Base-by-base conservation (phyloP, 768 basidiomycete genomes). In the Boletus huronensis region DNA sequence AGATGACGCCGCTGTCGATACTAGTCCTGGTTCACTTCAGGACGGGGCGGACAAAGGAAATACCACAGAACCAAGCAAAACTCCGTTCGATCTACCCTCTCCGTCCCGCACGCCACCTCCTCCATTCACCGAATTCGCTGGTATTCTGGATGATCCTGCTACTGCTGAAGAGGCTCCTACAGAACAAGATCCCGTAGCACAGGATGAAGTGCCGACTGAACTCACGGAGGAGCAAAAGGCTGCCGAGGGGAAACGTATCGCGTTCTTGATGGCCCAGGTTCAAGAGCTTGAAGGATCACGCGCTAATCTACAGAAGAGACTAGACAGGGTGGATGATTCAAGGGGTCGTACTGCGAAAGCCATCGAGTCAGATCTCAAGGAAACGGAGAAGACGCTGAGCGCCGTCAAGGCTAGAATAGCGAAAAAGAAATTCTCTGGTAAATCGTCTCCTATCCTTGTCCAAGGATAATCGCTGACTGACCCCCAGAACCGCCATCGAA, bases 41-140 rank as follows among this genome's bases (percentile, higher is more conserved):
- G 51, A 23, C 19, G 48, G 3, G 17, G 40, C 21, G 13, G 6
- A 39, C 29, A 44, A 38, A 32, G 46, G 26, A 8, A 38, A 35
- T n/a, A 8, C 14, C 21, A 36, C 40, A 1, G 44, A 17, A 6
- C 48, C 36, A 13, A 57, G 34, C 2, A 45, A 43, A 48, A 29
- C 39, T 1, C 57, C 53, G 5, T 26, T 60, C 13, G 54, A 62
- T 21, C 0, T 62, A 1, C 48, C 56, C 4, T 17, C 61, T 38
- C 54, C 58, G n/a, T 16, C 48, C 4, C 3, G 57, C 6, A 46
- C 63, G 10, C 69, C 69, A 8, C 69, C 70, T 5, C 69, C 69
- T 13, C 59, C 69, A 1, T 72, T 66, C 31, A 65, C 39, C 6
- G 64, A 69, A 29, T 55, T 65, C 10, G 55, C 19, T 14, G 60